Conservation (phyloP, 2,329 filamentous ascomycete genomes). For the Penicillium sp. region DNA sequence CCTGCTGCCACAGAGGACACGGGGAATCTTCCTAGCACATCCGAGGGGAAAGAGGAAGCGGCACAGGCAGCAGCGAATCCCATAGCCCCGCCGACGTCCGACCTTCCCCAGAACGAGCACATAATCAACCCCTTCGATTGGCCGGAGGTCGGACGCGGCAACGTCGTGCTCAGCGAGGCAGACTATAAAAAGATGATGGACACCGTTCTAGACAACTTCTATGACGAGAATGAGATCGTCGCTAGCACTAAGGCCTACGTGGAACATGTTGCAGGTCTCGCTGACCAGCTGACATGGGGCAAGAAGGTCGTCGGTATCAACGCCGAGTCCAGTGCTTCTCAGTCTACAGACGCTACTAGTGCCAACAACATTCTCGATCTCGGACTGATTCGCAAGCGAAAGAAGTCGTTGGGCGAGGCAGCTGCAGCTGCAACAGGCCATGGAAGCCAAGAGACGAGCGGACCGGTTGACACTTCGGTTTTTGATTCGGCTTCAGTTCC, state of each 20-base stretch:
- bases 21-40: neutral
- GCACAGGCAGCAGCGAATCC: neutral
- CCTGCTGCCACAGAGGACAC: neutral
- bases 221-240: conserved; percentile 39
- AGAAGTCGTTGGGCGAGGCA: conserved; percentile 30
- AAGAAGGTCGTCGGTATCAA: conserved; percentile 36
- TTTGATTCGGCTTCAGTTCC: conserved; percentile 8
- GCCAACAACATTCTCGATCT: conserved; percentile 30
- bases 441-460: conserved; percentile 5
- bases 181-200: conserved; percentile 45
- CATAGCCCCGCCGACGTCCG: neutral
- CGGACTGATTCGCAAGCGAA: conserved; percentile 42
- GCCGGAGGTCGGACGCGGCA: conserved; percentile 35
- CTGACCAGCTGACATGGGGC: conserved; percentile 41
- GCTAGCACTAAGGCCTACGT: conserved; percentile 46
- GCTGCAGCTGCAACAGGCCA: conserved; percentile 3
- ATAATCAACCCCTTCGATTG: conserved; percentile 34
- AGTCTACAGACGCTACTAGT: conserved; percentile 11
- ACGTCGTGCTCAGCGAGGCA: conserved; percentile 40
- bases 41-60: neutral
- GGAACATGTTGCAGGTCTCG: conserved; percentile 42
- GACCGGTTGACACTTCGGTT: neutral
- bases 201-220: conserved; percentile 46
- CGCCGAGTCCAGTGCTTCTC: neutral
- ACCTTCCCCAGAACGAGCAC: neutral